Base-by-base conservation (phyloP, 495 filamentous ascomycete species). In the Xeromyces bisporus region DNA sequence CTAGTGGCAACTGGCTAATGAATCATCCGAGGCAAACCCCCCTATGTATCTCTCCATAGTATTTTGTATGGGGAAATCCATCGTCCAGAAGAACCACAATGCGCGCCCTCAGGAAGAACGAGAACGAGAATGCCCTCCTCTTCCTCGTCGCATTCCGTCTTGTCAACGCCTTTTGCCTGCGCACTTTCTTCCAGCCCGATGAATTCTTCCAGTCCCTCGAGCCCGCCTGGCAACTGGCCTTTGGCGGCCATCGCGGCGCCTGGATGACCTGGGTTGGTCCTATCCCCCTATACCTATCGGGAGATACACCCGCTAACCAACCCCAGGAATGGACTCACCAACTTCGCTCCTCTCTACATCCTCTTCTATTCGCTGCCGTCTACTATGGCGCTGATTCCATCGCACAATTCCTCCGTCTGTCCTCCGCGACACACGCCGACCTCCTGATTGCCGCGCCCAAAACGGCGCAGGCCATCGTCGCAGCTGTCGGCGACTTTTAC, bases 141-240 rank as follows among this genome's bases (percentile, higher is more conserved):
- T 60, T 72, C 24, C 69, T 94, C 13, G 42, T 93, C 34, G 68
- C 68, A 8, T 66, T 94, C 29, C 83, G 89, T 32, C 66, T 92
- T 30, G 45, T 82, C 48, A 94, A 96, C 55, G 75, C 85, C n/a
- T 60, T 93, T 34, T 69, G 60, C 29, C 60, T 91, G 23, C 65
- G 72, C 29, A 96, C 89, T n/a, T 99, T 93, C 51, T 99, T 99
- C 60, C 89, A 99, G 51, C 89, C 89, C n/a, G 89, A 99, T 59
- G 89, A 99, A 51, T 96, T 80, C 61, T 99, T 85, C 41, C 89
- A 99, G 47, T 80, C 85, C 4, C 66, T 99, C 7, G 89, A 99
- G 48, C 91, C 89, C 23, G 89, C 89, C 38, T 96, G 87, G 86
- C 64, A 76, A 50, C 62, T 87, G 27, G 77, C 80, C 0, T 96